Conservation (phyloP, 139 green algal species). For the Micromonas pusilla region DNA sequence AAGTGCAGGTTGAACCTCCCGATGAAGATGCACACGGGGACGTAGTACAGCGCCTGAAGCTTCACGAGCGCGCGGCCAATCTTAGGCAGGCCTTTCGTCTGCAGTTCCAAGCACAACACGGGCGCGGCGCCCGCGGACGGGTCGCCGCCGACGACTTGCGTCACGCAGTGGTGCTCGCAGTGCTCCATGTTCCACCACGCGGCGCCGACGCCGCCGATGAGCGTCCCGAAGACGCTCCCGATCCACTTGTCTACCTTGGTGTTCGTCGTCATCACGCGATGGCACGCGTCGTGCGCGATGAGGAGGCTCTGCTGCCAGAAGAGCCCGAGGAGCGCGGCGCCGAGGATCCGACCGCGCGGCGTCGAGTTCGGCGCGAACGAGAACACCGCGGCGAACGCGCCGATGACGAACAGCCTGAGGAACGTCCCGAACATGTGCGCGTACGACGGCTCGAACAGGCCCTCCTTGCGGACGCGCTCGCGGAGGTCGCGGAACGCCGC, state of each 20-base stretch:
- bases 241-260: constrained; percentile 43
- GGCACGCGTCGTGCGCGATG: constrained; percentile 67
- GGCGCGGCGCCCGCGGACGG: neutral
- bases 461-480: constrained; percentile 6
- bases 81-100: neutral
- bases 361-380: constrained; percentile 6
- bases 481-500: neutral
- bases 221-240: constrained; percentile 48
- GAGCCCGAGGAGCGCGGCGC: constrained; percentile 47
- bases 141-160: constrained; percentile 53
- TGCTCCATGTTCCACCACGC: constrained; percentile 73
- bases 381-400: constrained; percentile 31
- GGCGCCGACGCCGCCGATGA: constrained; percentile 50
- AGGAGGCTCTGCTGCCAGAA: constrained; percentile 66
- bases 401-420: constrained; percentile 32
- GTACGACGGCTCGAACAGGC: constrained; percentile 46
- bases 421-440: constrained; percentile 54
- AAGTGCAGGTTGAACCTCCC: neutral
- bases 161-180: constrained; percentile 62
- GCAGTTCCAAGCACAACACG: neutral
- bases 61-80: neutral
- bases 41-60: neutral
- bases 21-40: neutral
- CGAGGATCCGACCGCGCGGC: constrained; percentile 11
- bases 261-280: constrained; percentile 56